Evolutionary conservation across 129 eudicot species (phyloP), one percentile per base, ranked within the genome.

Genomic region (Pseudognaphalium luteoalbum): DNA sequence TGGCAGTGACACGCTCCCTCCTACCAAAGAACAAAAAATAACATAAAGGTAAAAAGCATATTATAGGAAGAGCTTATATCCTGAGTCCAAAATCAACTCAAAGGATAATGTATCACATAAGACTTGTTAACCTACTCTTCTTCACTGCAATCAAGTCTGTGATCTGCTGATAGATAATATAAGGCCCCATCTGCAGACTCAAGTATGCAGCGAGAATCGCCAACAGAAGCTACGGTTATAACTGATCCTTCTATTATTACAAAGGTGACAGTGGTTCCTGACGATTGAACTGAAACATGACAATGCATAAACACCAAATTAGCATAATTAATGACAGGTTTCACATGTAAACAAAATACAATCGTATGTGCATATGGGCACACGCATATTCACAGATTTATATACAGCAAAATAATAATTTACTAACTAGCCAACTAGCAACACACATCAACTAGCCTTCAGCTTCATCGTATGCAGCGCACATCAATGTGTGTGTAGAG

Each of bases 201-300:
- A 72, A 94, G 90, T 75, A 94, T 81, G 83, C 93, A 92, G 68
- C 96, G 97, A 51, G 99, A 94, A 85, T 94, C 99, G 21, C 99
- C 99, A 83, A 94, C 97, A 51, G 99, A 94, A 70, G 97, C 99
- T 77, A 91, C 97, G 21, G 99, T 88, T 60, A 89, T 74, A 20
- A 86, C 88, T 86, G 96, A 89, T 77, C 99, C 99, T 84, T 94
- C 99, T 70, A 94, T 86, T 62, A 94, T 91, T 58, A 81, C 97
- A 85, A 94, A 89, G 41, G 97, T 94, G 72, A 94, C 99, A 5
- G 99, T 94, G 32, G 99, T 94, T 78, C 99, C 99, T 12, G 99
- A 94, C 35, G 96, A 84, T 86, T 91, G 86, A 19, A 84, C 99
- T 94, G 97, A 71, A 5, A 82, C 78, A 72, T 32, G 25, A 76